Evolutionary conservation across 805 yeast genomes (phyloP).

Genomic region (Yarrowia alimentaria): DNA sequence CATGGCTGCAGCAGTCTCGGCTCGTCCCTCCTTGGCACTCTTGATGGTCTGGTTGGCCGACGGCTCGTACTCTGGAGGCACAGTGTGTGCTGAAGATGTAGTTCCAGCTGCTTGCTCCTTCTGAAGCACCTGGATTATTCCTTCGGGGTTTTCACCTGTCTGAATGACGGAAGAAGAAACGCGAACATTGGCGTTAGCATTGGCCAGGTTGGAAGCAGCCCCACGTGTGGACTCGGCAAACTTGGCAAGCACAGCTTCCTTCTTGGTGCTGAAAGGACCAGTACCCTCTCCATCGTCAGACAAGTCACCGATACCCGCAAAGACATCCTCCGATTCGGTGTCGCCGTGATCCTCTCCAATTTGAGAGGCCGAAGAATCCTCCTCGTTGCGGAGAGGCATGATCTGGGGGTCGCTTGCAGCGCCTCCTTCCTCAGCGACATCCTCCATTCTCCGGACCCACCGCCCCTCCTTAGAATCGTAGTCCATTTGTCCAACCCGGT

Average conservation of each 20-base stretch:
- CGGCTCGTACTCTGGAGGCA: conserved; percentile 9
- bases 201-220: too few relatives aligned
- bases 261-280: background rate
- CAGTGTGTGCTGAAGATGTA: background rate
- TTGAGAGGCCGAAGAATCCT: background rate
- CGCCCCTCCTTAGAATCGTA: background rate
- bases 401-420: conserved; percentile 1
- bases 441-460: conserved; percentile 6
- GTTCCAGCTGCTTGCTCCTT: too few relatives aligned
- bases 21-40: conserved; percentile 20
- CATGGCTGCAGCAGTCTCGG: conserved; percentile 1
- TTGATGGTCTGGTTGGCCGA: conserved; percentile 11
- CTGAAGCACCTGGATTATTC: background rate
- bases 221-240: background rate
- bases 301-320: conserved; percentile 3
- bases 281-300: background rate
- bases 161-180: conserved; percentile 1
- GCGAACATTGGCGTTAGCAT: conserved; percentile 1
- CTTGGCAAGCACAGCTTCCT: background rate
- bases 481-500: conserved; percentile 19
- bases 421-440: too few relatives aligned
- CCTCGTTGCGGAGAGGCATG: conserved; percentile 12
- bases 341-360: background rate
- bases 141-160: background rate
- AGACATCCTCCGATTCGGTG: conserved; percentile 5